A percentile compares a stretch with the other conserved stretches of the same genome.
Conservation (phyloP, 2,329 filamentous ascomycete species). For the Talaromyces pinophilus region DNA sequence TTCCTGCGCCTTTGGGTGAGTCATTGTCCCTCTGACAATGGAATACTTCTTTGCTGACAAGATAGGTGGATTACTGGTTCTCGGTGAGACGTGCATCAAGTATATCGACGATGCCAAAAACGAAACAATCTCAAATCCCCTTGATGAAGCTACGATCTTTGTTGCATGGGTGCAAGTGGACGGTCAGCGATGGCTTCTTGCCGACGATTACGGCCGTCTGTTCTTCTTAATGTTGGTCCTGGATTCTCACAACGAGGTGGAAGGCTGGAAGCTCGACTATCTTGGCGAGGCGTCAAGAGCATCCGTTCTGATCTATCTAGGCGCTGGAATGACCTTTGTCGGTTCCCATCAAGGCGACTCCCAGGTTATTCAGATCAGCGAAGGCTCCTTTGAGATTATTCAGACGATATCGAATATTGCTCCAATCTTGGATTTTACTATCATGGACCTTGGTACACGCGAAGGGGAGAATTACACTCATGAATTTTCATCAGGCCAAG, state of each 20-base stretch:
- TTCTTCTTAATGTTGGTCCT: constrained; percentile 81
- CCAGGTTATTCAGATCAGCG: constrained; percentile 69
- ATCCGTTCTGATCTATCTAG: constrained; percentile 74
- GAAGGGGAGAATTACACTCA: constrained; percentile 77
- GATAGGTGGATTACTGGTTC: constrained; percentile 69
- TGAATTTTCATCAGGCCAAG: constrained; percentile 92
- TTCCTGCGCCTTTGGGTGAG: constrained; percentile 57
- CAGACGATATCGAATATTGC: constrained; percentile 83
- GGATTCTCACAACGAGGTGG: constrained; percentile 64
- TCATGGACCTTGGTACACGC: constrained; percentile 93
- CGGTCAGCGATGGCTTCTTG: constrained; percentile 78
- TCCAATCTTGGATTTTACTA: constrained; percentile 86
- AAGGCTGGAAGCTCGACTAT: constrained; percentile 68
- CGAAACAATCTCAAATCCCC: constrained; percentile 62
- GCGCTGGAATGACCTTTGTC: constrained; percentile 70
- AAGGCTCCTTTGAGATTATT: constrained; percentile 65
- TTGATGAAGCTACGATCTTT: constrained; percentile 79
- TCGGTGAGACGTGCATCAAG: constrained; percentile 77
- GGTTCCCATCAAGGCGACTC: constrained; percentile 93
- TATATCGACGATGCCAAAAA: constrained; percentile 81
- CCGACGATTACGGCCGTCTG: constrained; percentile 84
- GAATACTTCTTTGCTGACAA: constrained; percentile 15
- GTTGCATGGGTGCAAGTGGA: constrained; percentile 90
- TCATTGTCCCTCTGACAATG: background rate
- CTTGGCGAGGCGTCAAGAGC: constrained; percentile 73